Percentiles rank a stretch among this genome's conserved stretches.
phyloP scores from a whole-genome alignment of 345 rosid genomes.

The Corchorus olitorius region DNA sequence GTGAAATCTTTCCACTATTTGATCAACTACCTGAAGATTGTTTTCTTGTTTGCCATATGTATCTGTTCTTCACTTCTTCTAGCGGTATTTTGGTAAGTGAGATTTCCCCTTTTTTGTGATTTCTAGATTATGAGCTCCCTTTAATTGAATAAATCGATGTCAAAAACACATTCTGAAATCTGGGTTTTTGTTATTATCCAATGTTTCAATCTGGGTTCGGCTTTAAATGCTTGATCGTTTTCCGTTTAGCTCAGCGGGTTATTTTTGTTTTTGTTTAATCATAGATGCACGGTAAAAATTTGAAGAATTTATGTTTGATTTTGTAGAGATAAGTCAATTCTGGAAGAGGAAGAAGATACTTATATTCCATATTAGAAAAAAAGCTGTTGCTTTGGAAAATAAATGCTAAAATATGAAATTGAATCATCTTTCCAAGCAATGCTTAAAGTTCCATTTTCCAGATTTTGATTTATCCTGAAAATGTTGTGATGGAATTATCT shows the following conservation, averaged over 20 bases:
- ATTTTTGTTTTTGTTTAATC: not conserved
- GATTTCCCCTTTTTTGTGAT: not conserved
- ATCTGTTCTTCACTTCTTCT: not conserved
- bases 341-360: too few species aligned
- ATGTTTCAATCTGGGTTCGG: not conserved
- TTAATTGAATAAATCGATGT: not conserved
- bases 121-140: not conserved
- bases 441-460: not conserved
- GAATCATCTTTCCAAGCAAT: not conserved
- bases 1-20: constrained; percentile 7
- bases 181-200: constrained; percentile 5
- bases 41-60: not conserved
- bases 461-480: not conserved
- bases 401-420: not conserved
- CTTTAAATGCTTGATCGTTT: not conserved
- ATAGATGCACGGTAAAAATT: not conserved
- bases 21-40: constrained; percentile 3
- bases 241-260: not conserved
- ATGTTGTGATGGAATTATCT: not conserved
- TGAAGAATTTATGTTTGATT: not conserved
- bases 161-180: not conserved
- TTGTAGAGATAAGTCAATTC: too few species aligned
- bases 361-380: not conserved
- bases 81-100: not conserved
- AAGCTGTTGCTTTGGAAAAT: not conserved